These are phyloP conservation scores for Venturiaceae sp. DNA, from an alignment of 2,329 filamentous ascomycete genomes.

Conservation along the genomic window DNA sequence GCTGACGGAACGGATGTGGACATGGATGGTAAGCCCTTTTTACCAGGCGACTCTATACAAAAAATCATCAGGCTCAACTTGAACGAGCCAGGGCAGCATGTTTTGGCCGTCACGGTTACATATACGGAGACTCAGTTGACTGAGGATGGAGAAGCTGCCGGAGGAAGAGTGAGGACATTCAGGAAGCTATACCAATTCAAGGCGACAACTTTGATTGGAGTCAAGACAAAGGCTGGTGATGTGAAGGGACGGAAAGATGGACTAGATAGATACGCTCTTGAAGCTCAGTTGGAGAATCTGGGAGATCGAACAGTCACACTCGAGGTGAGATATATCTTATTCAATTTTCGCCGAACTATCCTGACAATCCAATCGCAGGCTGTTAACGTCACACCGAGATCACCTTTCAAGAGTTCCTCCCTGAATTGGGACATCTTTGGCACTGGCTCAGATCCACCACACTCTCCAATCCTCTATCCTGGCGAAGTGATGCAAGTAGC, in stretches of 20 bases:
- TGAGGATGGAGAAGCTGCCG: slow-evolving; percentile 23
- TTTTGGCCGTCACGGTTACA: slow-evolving; percentile 84
- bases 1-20: slow-evolving; percentile 28
- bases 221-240: slow-evolving; percentile 77
- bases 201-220: slow-evolving; percentile 79
- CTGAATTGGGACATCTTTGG: slow-evolving; percentile 42
- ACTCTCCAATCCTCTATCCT: slow-evolving; percentile 44
- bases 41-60: slow-evolving; percentile 61
- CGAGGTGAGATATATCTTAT: slow-evolving; percentile 39
- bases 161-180: slow-evolving; percentile 62
- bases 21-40: slow-evolving; percentile 26
- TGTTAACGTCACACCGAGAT: slow-evolving; percentile 38
- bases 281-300: slow-evolving; percentile 93
- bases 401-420: slow-evolving; percentile 43
- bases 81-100: slow-evolving; percentile 89
- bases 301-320: slow-evolving; percentile 75
- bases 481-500: slow-evolving; percentile 56
- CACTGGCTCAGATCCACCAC: slow-evolving; percentile 14
- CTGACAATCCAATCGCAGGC: slow-evolving; percentile 19
- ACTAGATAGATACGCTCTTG: slow-evolving; percentile 58
- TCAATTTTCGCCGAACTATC: background rate
- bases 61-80: slow-evolving; percentile 77
- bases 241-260: slow-evolving; percentile 37
- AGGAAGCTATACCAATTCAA: slow-evolving; percentile 95
- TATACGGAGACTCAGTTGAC: slow-evolving; percentile 76